Conservation (phyloP, 257 asterid species). For the Linaria vulgaris region DNA sequence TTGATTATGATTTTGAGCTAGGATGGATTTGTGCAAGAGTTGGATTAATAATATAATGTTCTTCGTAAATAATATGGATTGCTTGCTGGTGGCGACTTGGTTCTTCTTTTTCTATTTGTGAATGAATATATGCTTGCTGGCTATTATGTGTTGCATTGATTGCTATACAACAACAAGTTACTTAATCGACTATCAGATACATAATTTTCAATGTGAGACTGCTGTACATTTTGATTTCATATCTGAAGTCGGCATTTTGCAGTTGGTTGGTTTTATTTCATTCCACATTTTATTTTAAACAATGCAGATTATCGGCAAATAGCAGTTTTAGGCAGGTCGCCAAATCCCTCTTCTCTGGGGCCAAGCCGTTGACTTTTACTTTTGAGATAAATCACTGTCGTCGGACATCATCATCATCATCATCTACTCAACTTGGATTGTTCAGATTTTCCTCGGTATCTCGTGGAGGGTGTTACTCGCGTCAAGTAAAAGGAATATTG, state of each 20-base stretch:
- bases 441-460: constrained; percentile 33
- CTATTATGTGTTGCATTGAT: too few species aligned
- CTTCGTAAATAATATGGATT: too few species aligned
- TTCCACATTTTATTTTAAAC: constrained; percentile 15
- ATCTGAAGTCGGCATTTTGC: too few species aligned
- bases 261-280: too few species aligned
- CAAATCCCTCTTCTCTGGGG: constrained; percentile 32
- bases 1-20: background rate
- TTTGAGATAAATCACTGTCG: constrained; percentile 32
- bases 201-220: background rate
- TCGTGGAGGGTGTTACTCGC: constrained; percentile 45
- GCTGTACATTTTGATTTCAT: background rate
- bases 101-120: too few species aligned
- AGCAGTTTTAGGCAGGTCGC: constrained; percentile 52
- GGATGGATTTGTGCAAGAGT: too few species aligned
- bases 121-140: too few species aligned
- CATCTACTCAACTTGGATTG: constrained; percentile 31
- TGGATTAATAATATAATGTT: too few species aligned
- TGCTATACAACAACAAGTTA: too few species aligned
- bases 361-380: constrained; percentile 33
- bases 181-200: too few species aligned
- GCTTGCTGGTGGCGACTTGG: too few species aligned
- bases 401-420: background rate
- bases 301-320: constrained; percentile 42
- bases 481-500: constrained; percentile 41